Conservation (phyloP, 257 asterid genomes). For the Echium plantagineum region DNA sequence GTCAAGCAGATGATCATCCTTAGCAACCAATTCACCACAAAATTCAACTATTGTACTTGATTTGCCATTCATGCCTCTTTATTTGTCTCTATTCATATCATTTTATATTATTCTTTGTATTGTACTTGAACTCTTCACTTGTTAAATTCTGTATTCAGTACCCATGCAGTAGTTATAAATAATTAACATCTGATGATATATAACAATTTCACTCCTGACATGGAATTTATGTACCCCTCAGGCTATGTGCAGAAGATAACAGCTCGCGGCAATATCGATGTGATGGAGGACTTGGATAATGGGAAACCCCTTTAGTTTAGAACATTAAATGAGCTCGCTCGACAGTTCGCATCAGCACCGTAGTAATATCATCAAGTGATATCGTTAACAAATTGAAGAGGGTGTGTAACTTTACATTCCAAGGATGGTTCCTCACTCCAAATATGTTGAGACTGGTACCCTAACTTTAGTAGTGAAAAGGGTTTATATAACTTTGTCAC, state of each 20-base stretch:
- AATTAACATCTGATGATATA: background rate
- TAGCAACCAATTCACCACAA: too few species aligned
- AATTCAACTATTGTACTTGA: too few species aligned
- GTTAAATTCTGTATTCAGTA: too few species aligned
- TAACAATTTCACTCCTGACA: background rate
- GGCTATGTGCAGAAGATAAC: slow-evolving; percentile 95
- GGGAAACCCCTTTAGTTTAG: slow-evolving; percentile 42
- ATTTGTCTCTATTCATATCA: too few species aligned
- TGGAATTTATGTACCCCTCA: slow-evolving; percentile 20
- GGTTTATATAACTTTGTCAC: background rate
- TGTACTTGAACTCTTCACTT: too few species aligned
- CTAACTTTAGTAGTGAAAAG: background rate
- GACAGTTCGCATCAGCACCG: background rate
- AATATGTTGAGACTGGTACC: background rate
- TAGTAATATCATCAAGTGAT: background rate
- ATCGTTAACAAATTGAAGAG: too few species aligned
- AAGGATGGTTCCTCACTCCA: background rate
- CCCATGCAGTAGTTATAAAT: too few species aligned
- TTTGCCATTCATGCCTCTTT: too few species aligned
- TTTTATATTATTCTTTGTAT: too few species aligned
- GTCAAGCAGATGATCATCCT: background rate
- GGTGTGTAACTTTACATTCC: background rate
- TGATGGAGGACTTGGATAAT: slow-evolving; percentile 85
- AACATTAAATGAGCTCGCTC: background rate
- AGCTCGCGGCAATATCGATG: slow-evolving; percentile 53